Base-by-base conservation (phyloP, 2,329 filamentous ascomycete species). In the Pestalotiopsis sp. region DNA sequence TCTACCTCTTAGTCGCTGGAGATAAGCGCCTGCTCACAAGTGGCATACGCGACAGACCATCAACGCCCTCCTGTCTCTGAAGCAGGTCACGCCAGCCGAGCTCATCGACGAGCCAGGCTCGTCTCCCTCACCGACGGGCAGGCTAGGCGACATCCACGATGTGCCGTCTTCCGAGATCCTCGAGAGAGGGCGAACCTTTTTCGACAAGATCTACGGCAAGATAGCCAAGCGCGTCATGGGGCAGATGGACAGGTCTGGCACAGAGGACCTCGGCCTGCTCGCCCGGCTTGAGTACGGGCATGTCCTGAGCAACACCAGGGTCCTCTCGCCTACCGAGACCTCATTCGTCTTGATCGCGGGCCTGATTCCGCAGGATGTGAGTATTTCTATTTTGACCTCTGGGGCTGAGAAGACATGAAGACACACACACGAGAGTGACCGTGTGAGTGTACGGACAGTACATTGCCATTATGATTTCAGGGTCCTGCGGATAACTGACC, bases 271-370 rank as follows among this genome's bases (percentile, higher is more conserved):
- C 4, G 84, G 83, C 1, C 73, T 85, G 63, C 78, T 80, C 2
- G 85, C 83, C 1, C 78, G 83, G 14, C 76, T 87, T 62, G 79
- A 85, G 71, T 88, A 87, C 71, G 83, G 82, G 5, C 82, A 85
- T 69, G 73, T 87, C 9, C 74, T 87, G 49, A 85, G 83, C 75
- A 85, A 86, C 71, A 81, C 79, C 11, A 80, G 71, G 27, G 78
- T 87, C 13, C 74, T 87, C n/a, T 81, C 77, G 12, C 73, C 80
- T 3, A 77, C 77, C 13, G 85, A 88, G 73, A 87, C 82, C 3
- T 86, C 84, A 36, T 85, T 83, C 71, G 81, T 85, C n/a, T 75
- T 87, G 64, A 81, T 87, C 57, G 83, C 85, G 3, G 84, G 80
- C 4, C 69, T 87, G 63, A 82, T 87, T 66, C 84, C 85, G 13